phyloP scores from a whole-genome alignment of 495 filamentous ascomycete genomes.

The Penicillium simplicissimum region DNA sequence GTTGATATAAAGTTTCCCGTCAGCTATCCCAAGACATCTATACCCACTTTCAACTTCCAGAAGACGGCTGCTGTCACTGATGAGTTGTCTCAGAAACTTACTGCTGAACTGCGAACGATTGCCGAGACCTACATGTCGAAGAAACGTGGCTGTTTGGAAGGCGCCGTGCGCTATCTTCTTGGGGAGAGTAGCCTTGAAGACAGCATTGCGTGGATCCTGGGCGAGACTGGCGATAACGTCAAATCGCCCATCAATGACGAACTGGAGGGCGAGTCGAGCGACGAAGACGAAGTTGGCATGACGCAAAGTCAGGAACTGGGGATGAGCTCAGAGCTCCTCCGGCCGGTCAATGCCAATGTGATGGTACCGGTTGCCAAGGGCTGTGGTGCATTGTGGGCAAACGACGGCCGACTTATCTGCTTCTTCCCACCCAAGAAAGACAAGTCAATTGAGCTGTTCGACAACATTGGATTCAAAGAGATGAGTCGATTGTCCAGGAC shows the following conservation, averaged over 20 bases:
- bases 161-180: conserved; percentile 77
- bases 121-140: conserved; percentile 65
- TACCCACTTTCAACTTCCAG: conserved; percentile 69
- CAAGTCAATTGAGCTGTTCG: conserved; percentile 62
- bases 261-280: conserved; percentile 74
- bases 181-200: conserved; percentile 78
- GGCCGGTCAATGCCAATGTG: conserved; percentile 65
- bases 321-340: conserved; percentile 54
- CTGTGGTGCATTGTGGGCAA: conserved; percentile 77
- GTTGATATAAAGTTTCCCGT: conserved; percentile 76
- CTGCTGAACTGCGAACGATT: conserved; percentile 68
- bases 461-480: conserved; percentile 60
- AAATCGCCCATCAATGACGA: conserved; percentile 57
- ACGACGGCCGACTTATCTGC: conserved; percentile 77
- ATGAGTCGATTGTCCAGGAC: conserved; percentile 60
- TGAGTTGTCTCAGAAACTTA: conserved; percentile 61
- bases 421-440: conserved; percentile 85
- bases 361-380: conserved; percentile 73
- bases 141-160: conserved; percentile 78
- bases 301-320: conserved; percentile 54
- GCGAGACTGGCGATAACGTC: conserved; percentile 44
- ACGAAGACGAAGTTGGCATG: conserved; percentile 75
- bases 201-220: conserved; percentile 67
- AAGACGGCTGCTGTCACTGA: conserved; percentile 78
- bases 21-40: conserved; percentile 68